Evolutionary conservation across 75 land plant genomes (phyloP).

Genomic region (Pinus taeda): DNA sequence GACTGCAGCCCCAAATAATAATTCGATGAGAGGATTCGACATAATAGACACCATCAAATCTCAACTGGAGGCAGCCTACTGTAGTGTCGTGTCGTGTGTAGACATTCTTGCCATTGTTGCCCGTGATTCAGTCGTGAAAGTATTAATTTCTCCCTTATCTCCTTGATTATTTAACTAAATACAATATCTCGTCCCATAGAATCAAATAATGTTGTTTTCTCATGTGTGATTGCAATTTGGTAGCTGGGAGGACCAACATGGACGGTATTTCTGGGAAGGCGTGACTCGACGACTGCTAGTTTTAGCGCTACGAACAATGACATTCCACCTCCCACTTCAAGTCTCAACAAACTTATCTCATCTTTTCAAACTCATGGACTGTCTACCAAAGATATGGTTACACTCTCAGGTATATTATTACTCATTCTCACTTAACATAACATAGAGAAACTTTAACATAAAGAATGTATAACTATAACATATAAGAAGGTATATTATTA

Average conservation of each 20-base stretch:
- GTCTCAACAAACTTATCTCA: neutral
- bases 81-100: constrained; percentile 4
- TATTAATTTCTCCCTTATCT: too few relatives aligned
- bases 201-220: too few relatives aligned
- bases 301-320: neutral
- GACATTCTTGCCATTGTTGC: neutral
- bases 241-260: neutral
- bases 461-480: neutral
- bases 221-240: neutral
- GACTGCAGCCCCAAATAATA: constrained; percentile 2
- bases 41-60: constrained; percentile 9
- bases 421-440: neutral
- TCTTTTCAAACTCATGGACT: constrained; percentile 19
- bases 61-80: neutral
- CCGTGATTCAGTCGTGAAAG: too few relatives aligned
- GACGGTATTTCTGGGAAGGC: neutral
- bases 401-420: constrained; percentile 19
- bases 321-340: neutral
- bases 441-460: neutral
- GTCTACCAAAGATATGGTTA: constrained; percentile 19
- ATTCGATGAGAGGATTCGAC: constrained; percentile 9
- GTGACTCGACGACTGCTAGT: neutral
- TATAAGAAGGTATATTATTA: too few relatives aligned
- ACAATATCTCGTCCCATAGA: too few relatives aligned
- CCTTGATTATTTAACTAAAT: too few relatives aligned